Conservation (phyloP, 768 basidiomycete species). For the Phlebiopsis flavidoalba region DNA sequence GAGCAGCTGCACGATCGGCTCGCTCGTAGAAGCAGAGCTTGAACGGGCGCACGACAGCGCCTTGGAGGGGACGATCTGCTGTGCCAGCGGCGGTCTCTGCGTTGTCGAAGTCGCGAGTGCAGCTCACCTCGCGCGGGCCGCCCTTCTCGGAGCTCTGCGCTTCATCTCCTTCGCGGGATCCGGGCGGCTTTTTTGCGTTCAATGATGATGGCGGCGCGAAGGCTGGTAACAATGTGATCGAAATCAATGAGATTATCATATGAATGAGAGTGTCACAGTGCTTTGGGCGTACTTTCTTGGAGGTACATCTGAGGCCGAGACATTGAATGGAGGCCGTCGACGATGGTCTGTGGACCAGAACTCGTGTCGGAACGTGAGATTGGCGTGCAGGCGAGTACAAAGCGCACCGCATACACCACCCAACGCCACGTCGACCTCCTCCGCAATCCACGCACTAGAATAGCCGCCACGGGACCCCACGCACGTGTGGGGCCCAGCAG, state of each 20-base stretch:
- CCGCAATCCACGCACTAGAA: slow-evolving; percentile 64
- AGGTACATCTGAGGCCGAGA: slow-evolving; percentile 51
- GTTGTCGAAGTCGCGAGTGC: slow-evolving; percentile 41
- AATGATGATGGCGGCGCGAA: slow-evolving; percentile 30
- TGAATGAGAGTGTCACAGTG: neutral
- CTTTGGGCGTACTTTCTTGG: slow-evolving; percentile 49
- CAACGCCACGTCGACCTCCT: slow-evolving; percentile 67
- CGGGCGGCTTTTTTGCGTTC: slow-evolving; percentile 43
- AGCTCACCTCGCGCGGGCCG: slow-evolving; percentile 33
- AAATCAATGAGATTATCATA: neutral
- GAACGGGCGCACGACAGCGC: slow-evolving; percentile 62
- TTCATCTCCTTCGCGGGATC: slow-evolving; percentile 37
- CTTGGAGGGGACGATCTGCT: slow-evolving; percentile 40
- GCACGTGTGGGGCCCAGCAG: slow-evolving; percentile 48
- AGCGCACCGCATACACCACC: slow-evolving; percentile 45
- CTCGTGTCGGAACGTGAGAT: slow-evolving; percentile 22
- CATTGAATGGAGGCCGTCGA: slow-evolving; percentile 50
- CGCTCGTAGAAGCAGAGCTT: slow-evolving; percentile 44
- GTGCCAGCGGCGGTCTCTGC: slow-evolving; percentile 39
- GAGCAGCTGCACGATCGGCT: slow-evolving; percentile 59
- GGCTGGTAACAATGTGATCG: neutral
- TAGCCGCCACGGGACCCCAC: slow-evolving; percentile 60
- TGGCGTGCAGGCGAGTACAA: no score
- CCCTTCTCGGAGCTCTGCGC: slow-evolving; percentile 39
- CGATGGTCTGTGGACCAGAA: slow-evolving; percentile 70